Evolutionary conservation across 345 rosid species (phyloP).

Genomic region (Syzygium oleosum): DNA sequence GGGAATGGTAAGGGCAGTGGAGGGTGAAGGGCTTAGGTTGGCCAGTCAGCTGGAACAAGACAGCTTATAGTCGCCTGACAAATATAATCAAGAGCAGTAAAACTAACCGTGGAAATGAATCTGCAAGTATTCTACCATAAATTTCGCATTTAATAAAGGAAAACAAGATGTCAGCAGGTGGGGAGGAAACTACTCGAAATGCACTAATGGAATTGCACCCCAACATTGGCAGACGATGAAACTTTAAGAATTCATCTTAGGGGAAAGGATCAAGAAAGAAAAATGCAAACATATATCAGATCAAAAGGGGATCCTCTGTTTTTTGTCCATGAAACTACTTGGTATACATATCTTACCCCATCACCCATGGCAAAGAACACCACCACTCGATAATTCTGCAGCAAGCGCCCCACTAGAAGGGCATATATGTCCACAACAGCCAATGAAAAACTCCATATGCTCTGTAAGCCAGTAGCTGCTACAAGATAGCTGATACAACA

Average conservation of each 20-base stretch:
- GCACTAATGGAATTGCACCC: not conserved
- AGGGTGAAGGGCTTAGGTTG: not conserved
- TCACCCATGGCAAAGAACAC: conserved; percentile 54
- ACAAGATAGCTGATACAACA: conserved; percentile 62
- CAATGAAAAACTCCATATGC: conserved; percentile 57
- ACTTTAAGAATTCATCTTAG: not conserved
- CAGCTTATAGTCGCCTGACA: not conserved
- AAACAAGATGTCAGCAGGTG: not conserved
- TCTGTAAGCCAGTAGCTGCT: conserved; percentile 72
- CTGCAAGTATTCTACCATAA: not conserved
- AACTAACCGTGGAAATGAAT: not conserved
- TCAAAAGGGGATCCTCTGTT: not conserved
- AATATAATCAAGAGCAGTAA: not conserved
- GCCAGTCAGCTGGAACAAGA: not conserved
- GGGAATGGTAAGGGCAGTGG: not conserved
- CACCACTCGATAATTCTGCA: conserved; percentile 47
- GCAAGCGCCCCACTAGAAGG: conserved; percentile 56
- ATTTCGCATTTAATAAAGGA: not conserved
- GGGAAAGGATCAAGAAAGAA: not conserved
- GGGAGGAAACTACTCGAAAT: not conserved
- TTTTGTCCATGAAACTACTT: not conserved
- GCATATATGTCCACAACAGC: conserved; percentile 57
- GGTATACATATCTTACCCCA: conserved; percentile 47
- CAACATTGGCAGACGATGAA: not conserved
- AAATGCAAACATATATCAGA: not conserved